These are phyloP conservation scores for Linderniella brevidens DNA, from an alignment of 257 asterid species.

Conservation along the genomic window DNA sequence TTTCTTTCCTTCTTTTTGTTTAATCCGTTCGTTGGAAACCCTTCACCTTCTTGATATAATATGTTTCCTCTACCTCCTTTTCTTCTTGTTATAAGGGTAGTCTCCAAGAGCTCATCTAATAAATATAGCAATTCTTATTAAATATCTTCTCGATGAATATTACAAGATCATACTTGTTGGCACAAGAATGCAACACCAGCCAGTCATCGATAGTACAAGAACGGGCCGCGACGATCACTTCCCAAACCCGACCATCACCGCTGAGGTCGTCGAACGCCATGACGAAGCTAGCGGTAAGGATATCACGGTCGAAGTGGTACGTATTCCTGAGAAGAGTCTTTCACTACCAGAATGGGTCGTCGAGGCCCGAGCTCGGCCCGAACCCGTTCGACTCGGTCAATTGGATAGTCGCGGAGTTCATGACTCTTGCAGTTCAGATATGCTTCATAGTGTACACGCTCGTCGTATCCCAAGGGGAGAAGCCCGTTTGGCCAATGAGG, in stretches of 20 bases:
- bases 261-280: too few relatives aligned
- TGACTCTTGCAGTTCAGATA: conserved; percentile 40
- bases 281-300: conserved; percentile 25
- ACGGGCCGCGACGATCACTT: too few relatives aligned
- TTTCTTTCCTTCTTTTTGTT: not conserved
- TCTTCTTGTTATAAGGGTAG: too few relatives aligned
- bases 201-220: too few relatives aligned
- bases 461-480: conserved; percentile 40
- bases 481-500: conserved; percentile 92
- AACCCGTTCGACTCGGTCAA: conserved; percentile 59
- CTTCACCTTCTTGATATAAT: too few relatives aligned
- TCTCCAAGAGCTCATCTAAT: too few relatives aligned
- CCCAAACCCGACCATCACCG: too few relatives aligned
- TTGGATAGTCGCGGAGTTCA: conserved; percentile 63
- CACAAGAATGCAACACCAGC: too few relatives aligned
- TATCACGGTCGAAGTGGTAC: conserved; percentile 67
- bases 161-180: too few relatives aligned
- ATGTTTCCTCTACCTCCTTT: too few relatives aligned
- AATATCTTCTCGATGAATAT: too few relatives aligned
- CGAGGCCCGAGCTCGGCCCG: conserved; percentile 59
- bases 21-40: too few relatives aligned
- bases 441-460: conserved; percentile 23
- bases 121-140: conserved; percentile 4
- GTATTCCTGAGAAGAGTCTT: conserved; percentile 68
- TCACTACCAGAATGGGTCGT: conserved; percentile 71